A percentile compares a stretch with the other conserved stretches of the same genome.
Conservation (phyloP, 495 filamentous ascomycete species). For the Penicillium roqueforti region DNA sequence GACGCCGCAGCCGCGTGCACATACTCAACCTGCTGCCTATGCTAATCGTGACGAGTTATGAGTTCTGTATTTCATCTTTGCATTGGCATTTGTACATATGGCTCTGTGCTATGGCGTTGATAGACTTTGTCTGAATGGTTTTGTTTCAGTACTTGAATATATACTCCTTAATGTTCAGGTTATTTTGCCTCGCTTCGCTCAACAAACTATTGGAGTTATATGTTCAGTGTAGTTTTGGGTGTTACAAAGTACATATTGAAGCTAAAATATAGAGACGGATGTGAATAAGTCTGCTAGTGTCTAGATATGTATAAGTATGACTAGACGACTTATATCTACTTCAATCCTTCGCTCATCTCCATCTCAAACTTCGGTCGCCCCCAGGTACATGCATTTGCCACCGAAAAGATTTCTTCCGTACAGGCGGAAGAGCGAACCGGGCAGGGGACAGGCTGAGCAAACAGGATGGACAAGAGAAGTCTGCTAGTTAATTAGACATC, state of each 20-base stretch:
- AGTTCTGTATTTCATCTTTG: conserved; percentile 10
- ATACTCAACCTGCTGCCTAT: not conserved
- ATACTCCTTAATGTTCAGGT: too few species aligned
- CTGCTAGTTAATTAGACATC: not conserved
- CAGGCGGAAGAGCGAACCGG: not conserved
- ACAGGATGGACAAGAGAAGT: not conserved
- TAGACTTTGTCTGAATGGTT: conserved; percentile 1
- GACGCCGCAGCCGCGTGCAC: conserved; percentile 28
- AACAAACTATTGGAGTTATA: too few species aligned
- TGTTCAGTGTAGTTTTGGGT: too few species aligned
- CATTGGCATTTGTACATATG: conserved; percentile 16
- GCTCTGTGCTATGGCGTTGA: conserved; percentile 9
- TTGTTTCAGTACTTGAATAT: not conserved
- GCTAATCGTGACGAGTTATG: conserved; percentile 55
- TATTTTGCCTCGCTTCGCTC: too few species aligned
- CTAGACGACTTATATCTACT: too few species aligned
- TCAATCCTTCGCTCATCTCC: not conserved
- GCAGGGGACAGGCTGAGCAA: not conserved
- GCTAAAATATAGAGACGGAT: not conserved
- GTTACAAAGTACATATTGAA: too few species aligned
- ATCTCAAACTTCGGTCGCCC: conserved; percentile 8
- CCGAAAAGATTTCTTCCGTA: conserved; percentile 15
- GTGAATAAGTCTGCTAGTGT: not conserved
- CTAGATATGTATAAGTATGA: too few species aligned
- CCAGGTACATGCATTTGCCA: conserved; percentile 16